These are phyloP conservation scores for Ceratocystis albifundus DNA, from an alignment of 2,329 filamentous ascomycete genomes.

Conservation along the genomic window DNA sequence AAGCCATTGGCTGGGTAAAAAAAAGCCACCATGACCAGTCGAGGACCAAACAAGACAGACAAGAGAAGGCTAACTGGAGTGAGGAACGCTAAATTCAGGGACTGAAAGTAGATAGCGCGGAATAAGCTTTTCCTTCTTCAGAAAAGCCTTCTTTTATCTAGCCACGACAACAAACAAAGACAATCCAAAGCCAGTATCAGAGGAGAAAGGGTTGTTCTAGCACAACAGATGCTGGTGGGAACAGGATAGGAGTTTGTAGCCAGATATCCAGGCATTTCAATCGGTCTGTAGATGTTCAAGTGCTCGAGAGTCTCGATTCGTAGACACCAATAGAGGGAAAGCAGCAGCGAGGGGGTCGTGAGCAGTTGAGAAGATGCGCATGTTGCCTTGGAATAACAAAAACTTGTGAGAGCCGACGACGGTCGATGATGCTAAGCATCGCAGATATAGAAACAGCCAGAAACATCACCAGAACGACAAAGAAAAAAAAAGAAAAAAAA, in stretches of 20 bases:
- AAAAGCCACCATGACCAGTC: neutral
- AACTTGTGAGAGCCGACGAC: neutral
- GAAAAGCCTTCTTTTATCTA: neutral
- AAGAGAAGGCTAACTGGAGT: conserved; percentile 1
- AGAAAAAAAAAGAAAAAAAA: neutral
- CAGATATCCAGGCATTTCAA: neutral
- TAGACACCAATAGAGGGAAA: neutral
- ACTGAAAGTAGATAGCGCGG: neutral
- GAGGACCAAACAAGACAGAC: neutral
- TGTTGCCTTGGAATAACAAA: neutral
- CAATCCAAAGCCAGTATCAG: neutral
- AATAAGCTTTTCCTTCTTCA: neutral
- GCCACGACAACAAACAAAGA: neutral
- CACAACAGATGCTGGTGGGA: neutral
- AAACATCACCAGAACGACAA: neutral
- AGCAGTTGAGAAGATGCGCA: neutral
- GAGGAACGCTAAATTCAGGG: conserved; percentile 7
- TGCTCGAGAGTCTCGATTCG: neutral
- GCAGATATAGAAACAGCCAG: neutral
- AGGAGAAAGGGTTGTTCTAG: neutral
- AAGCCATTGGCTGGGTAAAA: neutral
- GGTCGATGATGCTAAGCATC: neutral
- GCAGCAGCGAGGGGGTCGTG: neutral
- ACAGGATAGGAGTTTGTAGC: neutral
- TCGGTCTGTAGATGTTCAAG: neutral